Evolutionary conservation across 2,329 filamentous ascomycete species (phyloP).

Genomic region (Harringtonia aguacate): DNA sequence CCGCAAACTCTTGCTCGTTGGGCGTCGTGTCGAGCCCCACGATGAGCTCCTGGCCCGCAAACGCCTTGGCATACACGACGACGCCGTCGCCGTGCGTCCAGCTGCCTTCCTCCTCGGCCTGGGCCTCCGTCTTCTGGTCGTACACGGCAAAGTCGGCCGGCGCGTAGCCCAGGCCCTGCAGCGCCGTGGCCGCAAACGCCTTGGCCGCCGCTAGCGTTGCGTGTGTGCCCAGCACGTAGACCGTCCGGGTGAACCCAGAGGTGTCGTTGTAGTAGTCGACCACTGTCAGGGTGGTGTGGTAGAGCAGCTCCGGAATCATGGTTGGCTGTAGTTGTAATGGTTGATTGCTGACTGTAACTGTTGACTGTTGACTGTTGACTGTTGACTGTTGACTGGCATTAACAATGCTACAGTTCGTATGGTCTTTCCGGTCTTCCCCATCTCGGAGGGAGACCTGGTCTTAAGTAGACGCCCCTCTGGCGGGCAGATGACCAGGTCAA

Average conservation of each 20-base stretch:
- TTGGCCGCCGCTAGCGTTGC: slow-evolving; percentile 25
- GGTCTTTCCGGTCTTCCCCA: no score
- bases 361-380: no score
- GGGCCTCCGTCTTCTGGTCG: slow-evolving; percentile 9
- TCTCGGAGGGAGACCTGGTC: no score
- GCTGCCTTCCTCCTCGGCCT: background rate
- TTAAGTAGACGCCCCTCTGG: no score
- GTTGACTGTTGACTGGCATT: no score
- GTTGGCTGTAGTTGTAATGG: no score
- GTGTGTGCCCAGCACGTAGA: slow-evolving; percentile 28
- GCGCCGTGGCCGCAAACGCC: slow-evolving; percentile 19
- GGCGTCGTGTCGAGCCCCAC: slow-evolving; percentile 25
- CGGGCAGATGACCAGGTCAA: no score
- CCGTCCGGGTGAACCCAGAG: slow-evolving; percentile 16
- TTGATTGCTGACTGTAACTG: no score
- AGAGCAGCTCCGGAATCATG: slow-evolving; percentile 19
- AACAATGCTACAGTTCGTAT: no score
- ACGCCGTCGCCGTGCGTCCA: slow-evolving; percentile 28
- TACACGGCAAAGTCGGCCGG: slow-evolving; percentile 26
- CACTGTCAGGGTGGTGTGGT: slow-evolving; percentile 25
- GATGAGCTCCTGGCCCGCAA: slow-evolving; percentile 24
- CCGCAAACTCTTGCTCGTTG: slow-evolving; percentile 21
- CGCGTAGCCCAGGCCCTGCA: slow-evolving; percentile 23
- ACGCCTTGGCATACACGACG: slow-evolving; percentile 24
- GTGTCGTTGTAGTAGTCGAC: slow-evolving; percentile 20